Conservation (phyloP, 495 filamentous ascomycete species). For the Gamarada debralockiae region DNA sequence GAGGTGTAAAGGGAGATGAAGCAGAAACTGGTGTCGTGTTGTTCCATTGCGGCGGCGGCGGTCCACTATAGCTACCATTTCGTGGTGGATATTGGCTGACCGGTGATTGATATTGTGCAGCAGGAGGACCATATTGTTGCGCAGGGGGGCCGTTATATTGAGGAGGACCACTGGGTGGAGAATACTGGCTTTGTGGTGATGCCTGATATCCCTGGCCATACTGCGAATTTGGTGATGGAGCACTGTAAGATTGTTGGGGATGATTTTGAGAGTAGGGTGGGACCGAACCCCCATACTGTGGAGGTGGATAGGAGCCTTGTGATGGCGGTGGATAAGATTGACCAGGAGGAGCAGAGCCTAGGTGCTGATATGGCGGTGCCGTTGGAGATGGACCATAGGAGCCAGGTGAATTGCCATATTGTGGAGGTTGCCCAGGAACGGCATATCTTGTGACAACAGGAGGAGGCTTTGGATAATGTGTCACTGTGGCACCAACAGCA, state of each 20-base stretch:
- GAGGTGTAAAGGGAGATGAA: neutral
- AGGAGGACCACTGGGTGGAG: constrained; percentile 21
- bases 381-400: neutral
- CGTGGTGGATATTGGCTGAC: constrained; percentile 5
- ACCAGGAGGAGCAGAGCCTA: constrained; percentile 11
- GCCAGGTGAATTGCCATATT: neutral
- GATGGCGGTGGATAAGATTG: constrained; percentile 20
- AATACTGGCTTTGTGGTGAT: constrained; percentile 20
- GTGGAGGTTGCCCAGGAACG: neutral
- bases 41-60: constrained; percentile 16
- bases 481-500: neutral
- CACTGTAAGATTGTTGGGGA: constrained; percentile 12
- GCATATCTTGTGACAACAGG: constrained; percentile 10
- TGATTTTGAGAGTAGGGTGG: constrained; percentile 19
- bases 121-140: constrained; percentile 10
- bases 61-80: neutral
- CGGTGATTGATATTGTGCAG: constrained; percentile 13
- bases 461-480: neutral
- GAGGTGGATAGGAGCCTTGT: constrained; percentile 28
- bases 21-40: constrained; percentile 1
- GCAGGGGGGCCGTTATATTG: constrained; percentile 22
- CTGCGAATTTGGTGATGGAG: constrained; percentile 22
- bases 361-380: constrained; percentile 8
- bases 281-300: constrained; percentile 20
- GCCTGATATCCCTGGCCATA: constrained; percentile 26